phyloP scores from a whole-genome alignment of 164 flowering plant genomes.

The Sedum album region DNA sequence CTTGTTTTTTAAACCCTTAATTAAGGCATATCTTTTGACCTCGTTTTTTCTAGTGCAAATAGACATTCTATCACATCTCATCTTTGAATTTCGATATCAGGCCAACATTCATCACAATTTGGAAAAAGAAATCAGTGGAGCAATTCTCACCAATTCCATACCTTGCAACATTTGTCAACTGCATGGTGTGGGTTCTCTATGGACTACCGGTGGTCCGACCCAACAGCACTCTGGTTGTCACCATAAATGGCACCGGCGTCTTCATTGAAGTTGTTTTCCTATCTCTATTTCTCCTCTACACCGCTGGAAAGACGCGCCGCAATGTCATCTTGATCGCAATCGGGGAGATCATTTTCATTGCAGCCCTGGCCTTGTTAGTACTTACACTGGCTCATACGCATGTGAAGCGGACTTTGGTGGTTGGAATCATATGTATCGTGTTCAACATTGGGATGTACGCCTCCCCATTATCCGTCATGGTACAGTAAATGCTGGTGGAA shows the following conservation, averaged over 20 bases:
- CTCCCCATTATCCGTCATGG: background rate
- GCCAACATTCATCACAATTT: slow-evolving; percentile 32
- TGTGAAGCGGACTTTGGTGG: background rate
- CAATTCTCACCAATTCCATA: slow-evolving; percentile 28
- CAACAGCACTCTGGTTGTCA: background rate
- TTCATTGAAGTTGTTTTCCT: background rate
- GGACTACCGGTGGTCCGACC: slow-evolving; percentile 21
- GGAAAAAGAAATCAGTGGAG: slow-evolving; percentile 30
- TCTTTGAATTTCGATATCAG: slow-evolving; percentile 17
- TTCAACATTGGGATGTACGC: background rate
- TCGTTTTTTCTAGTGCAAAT: background rate
- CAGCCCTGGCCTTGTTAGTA: background rate
- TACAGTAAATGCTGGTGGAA: background rate
- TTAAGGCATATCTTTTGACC: background rate
- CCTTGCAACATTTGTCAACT: slow-evolving; percentile 26
- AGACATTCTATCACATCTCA: background rate
- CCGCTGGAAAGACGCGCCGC: background rate
- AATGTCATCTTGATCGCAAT: background rate
- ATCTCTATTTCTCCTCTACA: background rate
- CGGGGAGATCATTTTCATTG: background rate
- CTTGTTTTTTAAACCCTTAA: too few relatives aligned
- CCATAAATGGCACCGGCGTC: background rate
- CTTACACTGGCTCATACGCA: background rate
- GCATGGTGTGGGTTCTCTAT: slow-evolving; percentile 33
- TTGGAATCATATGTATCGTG: background rate